Evolutionary conservation across 768 basidiomycete species (phyloP), one percentile per base, ranked within the genome.

Genomic region (Panus rudis): DNA sequence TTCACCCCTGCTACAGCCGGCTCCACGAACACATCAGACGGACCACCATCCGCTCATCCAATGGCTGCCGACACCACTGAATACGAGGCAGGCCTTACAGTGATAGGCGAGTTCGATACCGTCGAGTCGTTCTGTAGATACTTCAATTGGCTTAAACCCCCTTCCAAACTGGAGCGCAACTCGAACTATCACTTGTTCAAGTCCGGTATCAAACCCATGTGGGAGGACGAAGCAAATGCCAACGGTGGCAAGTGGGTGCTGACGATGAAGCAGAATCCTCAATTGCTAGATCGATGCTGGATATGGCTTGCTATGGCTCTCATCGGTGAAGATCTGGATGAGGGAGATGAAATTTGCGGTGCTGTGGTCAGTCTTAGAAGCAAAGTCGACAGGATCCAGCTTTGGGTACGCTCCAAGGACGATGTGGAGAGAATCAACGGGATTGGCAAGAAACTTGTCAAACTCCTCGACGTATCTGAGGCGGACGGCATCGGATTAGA

Each of bases 101-200:
- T 86, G 39, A 81, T 96, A 47, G 92, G 91, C 51, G 87, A 88
- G 53, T 93, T 93, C 61, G 76, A 81, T 58, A 92, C 92, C 11
- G 92, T 92, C 44, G 88, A 92, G 64, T 75, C 77, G 22, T 92
- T 89, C 69, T 92, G 90, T 63, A 79, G 90, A 16, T 89, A 90
- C 67, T 87, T 90, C 72, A 91, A 92, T 65, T 92, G 89, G 89
- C 80, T 91, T 49, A 92, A 92, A 63, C 85, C 86, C 0, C 92
- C 92, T 10, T 90, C 88, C 25, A 78, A 80, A 55, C 77, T 94
- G 25, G 87, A 92, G 54, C 81, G 81, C 55, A 91, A 90, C 65
- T 84, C 85, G 35, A 97, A 96, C 65, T 92, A 94, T 55, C 92
- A 97, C 59, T 73, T 97, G 43, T 96, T 97, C 78, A 94, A 94